These are phyloP conservation scores for Lepiota venenata DNA, from an alignment of 768 basidiomycete species.

Conservation along the genomic window DNA sequence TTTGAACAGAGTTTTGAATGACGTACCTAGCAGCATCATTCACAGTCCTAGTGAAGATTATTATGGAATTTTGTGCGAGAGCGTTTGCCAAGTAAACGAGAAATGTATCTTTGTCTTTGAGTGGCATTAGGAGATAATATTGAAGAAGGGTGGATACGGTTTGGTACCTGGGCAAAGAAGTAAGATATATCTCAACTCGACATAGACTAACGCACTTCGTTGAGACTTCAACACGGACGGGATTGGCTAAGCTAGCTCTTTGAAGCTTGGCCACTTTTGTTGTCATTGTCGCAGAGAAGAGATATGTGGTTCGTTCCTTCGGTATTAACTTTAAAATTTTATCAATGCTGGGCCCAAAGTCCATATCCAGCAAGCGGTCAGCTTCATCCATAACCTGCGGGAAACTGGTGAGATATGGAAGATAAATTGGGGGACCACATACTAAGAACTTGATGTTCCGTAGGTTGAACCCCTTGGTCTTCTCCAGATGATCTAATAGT, in stretches of 20 bases:
- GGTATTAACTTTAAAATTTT: conserved; percentile 95
- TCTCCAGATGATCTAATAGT: conserved; percentile 90
- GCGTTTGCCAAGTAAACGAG: conserved; percentile 87
- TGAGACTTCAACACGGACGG: conserved; percentile 91
- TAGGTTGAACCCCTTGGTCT: conserved; percentile 95
- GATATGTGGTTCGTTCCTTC: conserved; percentile 89
- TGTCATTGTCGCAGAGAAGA: conserved; percentile 99
- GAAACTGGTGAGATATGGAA: not conserved
- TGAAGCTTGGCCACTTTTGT: conserved; percentile 97
- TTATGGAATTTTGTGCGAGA: conserved; percentile 88
- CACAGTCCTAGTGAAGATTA: conserved; percentile 95
- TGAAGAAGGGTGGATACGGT: conserved; percentile 95
- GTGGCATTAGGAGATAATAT: conserved; percentile 92
- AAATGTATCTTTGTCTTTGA: conserved; percentile 89
- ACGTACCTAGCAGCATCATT: conserved; percentile 80
- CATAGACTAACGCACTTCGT: conserved; percentile 62
- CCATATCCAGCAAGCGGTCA: conserved; percentile 92
- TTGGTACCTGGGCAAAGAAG: conserved; percentile 65
- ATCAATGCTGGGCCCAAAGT: conserved; percentile 94
- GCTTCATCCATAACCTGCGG: conserved; percentile 94
- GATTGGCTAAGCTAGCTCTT: conserved; percentile 88
- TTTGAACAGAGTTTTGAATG: too few relatives aligned
- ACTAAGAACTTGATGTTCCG: conserved; percentile 86
- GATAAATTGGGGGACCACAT: conserved; percentile 20
- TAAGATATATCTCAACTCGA: conserved; percentile 3